These are phyloP conservation scores for Neocucurbitaria cava DNA, from an alignment of 2,329 filamentous ascomycete species.

Conservation along the genomic window DNA sequence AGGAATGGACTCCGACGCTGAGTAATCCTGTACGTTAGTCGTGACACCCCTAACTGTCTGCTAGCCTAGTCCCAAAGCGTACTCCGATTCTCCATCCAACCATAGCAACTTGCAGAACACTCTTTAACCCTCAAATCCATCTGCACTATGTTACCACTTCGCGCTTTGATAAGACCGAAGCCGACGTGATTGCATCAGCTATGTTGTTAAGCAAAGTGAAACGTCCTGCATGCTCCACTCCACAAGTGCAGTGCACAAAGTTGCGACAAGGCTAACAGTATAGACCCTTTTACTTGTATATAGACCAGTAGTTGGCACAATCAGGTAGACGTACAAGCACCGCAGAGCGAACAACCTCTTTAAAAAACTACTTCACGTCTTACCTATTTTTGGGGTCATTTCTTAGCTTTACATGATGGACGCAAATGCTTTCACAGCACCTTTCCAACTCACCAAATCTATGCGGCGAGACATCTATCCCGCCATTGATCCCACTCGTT, in stretches of 20 bases:
- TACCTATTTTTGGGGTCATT: background rate
- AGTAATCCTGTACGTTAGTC: no score
- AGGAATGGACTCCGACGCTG: no score
- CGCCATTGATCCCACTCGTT: conserved; percentile 19
- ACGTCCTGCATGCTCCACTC: background rate
- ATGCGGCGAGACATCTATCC: conserved; percentile 26
- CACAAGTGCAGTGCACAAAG: background rate
- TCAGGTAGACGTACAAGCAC: background rate
- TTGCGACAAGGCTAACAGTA: background rate
- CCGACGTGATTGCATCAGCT: background rate
- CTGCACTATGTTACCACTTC: background rate
- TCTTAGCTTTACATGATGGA: background rate
- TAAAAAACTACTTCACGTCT: background rate
- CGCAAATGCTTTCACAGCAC: conserved; percentile 18
- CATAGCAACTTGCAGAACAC: background rate
- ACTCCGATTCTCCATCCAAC: background rate
- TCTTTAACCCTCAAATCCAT: background rate
- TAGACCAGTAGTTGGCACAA: background rate
- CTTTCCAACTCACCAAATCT: conserved; percentile 24
- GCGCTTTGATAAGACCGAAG: background rate
- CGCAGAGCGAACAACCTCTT: no score
- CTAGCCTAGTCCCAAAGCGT: background rate
- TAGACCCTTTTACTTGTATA: background rate
- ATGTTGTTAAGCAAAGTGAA: background rate
- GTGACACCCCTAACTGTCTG: no score